phyloP scores from a whole-genome alignment of 169 alveolate species.

The Plasmodium ovale region DNA sequence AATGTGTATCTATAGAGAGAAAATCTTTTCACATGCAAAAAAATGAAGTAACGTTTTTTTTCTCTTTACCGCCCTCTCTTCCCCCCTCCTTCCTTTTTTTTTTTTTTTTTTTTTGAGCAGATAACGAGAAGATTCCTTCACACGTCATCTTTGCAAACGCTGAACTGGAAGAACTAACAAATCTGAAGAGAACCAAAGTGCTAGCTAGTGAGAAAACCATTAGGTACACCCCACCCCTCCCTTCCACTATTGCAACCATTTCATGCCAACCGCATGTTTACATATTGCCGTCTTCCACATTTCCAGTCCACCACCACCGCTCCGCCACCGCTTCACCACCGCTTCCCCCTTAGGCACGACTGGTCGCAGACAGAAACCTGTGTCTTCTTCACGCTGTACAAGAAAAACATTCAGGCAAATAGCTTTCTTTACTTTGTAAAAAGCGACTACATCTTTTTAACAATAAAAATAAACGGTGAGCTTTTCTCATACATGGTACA shows the following conservation, averaged over 20 bases:
- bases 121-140: not conserved
- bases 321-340: too few species aligned
- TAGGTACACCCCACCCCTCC: not conserved
- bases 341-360: slow-evolving; percentile 9
- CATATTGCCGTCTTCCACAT: too few species aligned
- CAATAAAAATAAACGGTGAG: slow-evolving; percentile 21
- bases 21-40: too few species aligned
- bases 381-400: slow-evolving; percentile 20
- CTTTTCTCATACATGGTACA: too few species aligned
- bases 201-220: not conserved
- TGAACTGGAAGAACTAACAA: not conserved
- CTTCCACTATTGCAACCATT: not conserved
- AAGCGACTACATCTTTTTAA: not conserved
- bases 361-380: slow-evolving; percentile 37
- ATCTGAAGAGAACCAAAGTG: not conserved
- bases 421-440: slow-evolving; percentile 20
- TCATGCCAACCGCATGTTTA: not conserved
- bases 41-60: too few species aligned
- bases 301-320: not conserved
- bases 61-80: too few species aligned
- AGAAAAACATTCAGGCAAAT: slow-evolving; percentile 12
- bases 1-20: too few species aligned
- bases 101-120: not conserved
- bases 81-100: too few species aligned
- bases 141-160: not conserved